Evolutionary conservation across 2,329 filamentous ascomycete species (phyloP), one percentile per base, ranked within the genome.

Genomic region (Basipetospora chlamydospora): DNA sequence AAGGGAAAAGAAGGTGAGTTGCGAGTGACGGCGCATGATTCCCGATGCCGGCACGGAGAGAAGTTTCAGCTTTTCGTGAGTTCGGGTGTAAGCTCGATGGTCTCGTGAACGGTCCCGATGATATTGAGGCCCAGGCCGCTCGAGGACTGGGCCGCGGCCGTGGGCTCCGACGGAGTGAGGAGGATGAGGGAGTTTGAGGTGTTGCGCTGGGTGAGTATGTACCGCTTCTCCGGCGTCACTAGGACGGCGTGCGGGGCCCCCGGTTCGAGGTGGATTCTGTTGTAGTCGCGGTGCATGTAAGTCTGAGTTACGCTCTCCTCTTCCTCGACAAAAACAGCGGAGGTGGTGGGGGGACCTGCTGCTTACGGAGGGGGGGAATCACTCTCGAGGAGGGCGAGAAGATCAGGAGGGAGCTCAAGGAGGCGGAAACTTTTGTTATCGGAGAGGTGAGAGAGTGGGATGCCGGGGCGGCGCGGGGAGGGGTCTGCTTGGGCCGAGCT

Each of bases 171-270:
- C 3, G 62, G 55, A 18, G 56, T 50, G 22, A 78, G 57, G 3
- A 79, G 51, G 46, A 77, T 67, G 32, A 79, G 60, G n/a, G 69
- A 67, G 48, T 79, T 79, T 31, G 74, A 79, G 0, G 74, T 77
- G 50, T 77, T 78, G 50, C 78, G 78, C 47, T 78, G 74, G 21
- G 69, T 70, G 32, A 79, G 60, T 5, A 63, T 62, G 54, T 75
- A 79, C 12, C 64, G 67, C 45, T 64, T 66, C 37, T 58, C 52
- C 3, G 61, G 63, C 1, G 64, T 63, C 45, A 58, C 65, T 37
- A 78, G 61, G 28, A 75, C 49, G 18, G 72, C 71, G 3, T 53
- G 50, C 2, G 61, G 54, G 16, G 64, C 57, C 15, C 67, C 67
- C 10, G 64, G 61, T 43, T 65, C 60, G 31, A 71, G 55, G 12